Evolutionary conservation across 352 stramenopile genomes (phyloP), one percentile per base, ranked within the genome.

Genomic region (Sclerospora graminicola): DNA sequence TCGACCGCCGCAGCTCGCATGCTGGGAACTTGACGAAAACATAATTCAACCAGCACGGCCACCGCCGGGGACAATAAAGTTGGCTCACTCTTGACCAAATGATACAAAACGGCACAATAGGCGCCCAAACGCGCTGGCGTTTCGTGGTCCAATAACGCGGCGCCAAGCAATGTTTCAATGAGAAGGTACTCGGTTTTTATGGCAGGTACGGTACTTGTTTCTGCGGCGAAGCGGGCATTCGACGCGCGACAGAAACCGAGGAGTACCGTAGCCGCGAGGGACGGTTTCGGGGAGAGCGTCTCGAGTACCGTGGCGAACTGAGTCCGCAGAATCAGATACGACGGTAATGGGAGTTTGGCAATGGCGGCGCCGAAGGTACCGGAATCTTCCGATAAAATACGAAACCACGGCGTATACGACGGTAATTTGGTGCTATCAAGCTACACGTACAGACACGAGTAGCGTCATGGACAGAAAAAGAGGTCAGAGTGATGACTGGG

Each of bases 131-230:
- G 80, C 20, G 62, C 57, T 6, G 21, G 21, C 0, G 56, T 45
- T 8, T 60, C 46, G n/a, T 48, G 61, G 34, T 84, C 72, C 7
- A 40, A 63, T 20, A 92, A 45, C 6, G 73, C 68, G 5, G 69
- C 68, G 7, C 84, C 69, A 2, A 92, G 51, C 16, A 92, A 48
- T 13, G 75, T 72, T 42, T 92, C 80, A 29, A 92, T 47, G 11
- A 92, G 48, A 23, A 89, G 56, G 40, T 85, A 89, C 54, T 92
- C 80, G n/a, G 54, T 76, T 49, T 89, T 84, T 19, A 84, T 45
- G 21, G 46, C 41, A 1, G 41, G 41, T n/a, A 50, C 28, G 11
- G 52, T 61, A 0, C 60, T 32, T 6, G 51, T 30, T 19, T 66
- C 56, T 11, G 48, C 11, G 70, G 60, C 9, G 45, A 88, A 84